Percentiles rank a stretch among this genome's conserved stretches.
Conservation (phyloP, 164 flowering plant genomes). For the Dillenia turbinata region DNA sequence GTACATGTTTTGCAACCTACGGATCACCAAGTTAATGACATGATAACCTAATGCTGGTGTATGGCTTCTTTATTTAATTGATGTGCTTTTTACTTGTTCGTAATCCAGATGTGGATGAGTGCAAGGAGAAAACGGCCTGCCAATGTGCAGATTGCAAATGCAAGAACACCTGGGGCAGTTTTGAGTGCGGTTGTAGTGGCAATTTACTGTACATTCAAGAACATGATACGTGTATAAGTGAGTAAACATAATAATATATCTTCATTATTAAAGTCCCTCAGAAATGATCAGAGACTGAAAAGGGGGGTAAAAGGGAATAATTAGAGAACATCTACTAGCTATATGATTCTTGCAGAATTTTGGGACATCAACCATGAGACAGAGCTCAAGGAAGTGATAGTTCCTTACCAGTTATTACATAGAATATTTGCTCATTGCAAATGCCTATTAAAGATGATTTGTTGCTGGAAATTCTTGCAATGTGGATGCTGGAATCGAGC, state of each 20-base stretch:
- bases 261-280: constrained; percentile 1
- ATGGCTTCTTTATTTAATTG: neutral
- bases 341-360: too few relatives aligned
- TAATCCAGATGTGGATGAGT: constrained; percentile 81
- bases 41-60: neutral
- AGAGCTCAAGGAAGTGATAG: too few relatives aligned
- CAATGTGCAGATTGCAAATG: constrained; percentile 90
- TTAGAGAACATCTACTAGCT: too few relatives aligned
- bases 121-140: constrained; percentile 78
- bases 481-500: too few relatives aligned
- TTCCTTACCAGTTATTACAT: too few relatives aligned
- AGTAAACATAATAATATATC: constrained; percentile 20
- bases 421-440: too few relatives aligned
- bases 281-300: too few relatives aligned
- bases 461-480: too few relatives aligned
- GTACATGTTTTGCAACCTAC: constrained; percentile 24
- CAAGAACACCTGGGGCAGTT: constrained; percentile 96
- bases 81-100: neutral
- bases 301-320: too few relatives aligned
- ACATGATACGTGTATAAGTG: constrained; percentile 87
- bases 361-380: too few relatives aligned
- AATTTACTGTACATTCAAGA: constrained; percentile 75
- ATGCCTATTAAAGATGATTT: too few relatives aligned
- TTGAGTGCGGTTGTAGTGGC: constrained; percentile 75
- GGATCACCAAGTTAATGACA: too few relatives aligned